phyloP scores from a whole-genome alignment of 2,329 filamentous ascomycete genomes.

The Fusarium agapanthi region DNA sequence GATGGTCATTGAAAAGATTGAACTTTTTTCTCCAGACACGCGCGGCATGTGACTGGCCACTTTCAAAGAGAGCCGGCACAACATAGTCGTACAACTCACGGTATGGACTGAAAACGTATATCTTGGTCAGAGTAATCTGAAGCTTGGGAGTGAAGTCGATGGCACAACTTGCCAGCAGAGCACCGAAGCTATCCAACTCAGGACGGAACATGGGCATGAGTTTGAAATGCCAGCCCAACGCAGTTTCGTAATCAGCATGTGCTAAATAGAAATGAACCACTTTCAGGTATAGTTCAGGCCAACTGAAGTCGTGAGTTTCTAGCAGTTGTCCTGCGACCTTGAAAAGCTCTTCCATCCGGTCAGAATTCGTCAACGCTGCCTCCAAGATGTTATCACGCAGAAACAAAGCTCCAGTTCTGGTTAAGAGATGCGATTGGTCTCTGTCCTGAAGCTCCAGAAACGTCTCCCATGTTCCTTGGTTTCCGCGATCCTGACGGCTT shows the following conservation, averaged over 20 bases:
- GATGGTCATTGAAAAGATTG: constrained; percentile 52
- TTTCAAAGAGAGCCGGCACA: constrained; percentile 59
- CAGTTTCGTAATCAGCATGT: constrained; percentile 49
- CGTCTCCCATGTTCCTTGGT: constrained; percentile 42
- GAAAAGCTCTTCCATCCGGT: constrained; percentile 41
- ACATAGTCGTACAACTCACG: constrained; percentile 60
- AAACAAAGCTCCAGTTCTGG: constrained; percentile 31
- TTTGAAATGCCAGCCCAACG: constrained; percentile 58
- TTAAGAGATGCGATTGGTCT: constrained; percentile 33
- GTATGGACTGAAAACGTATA: constrained; percentile 57
- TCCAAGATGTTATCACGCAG: constrained; percentile 45
- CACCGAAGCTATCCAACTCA: constrained; percentile 51
- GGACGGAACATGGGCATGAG: constrained; percentile 56
- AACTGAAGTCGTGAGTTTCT: constrained; percentile 50
- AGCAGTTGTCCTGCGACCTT: constrained; percentile 47
- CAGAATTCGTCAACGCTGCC: constrained; percentile 41
- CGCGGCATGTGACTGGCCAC: constrained; percentile 56
- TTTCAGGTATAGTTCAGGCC: constrained; percentile 62
- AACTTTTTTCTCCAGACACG: constrained; percentile 58
- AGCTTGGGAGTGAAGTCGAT: constrained; percentile 48
- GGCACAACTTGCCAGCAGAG: constrained; percentile 55
- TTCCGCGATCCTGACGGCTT: constrained; percentile 31
- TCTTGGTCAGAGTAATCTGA: constrained; percentile 52
- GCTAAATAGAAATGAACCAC: constrained; percentile 55
- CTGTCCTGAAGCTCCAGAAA: constrained; percentile 36